Percentiles rank a stretch among this genome's conserved stretches.
phyloP scores from a whole-genome alignment of 1,284 basidiomycete species.

The Fistulina hepatica region DNA sequence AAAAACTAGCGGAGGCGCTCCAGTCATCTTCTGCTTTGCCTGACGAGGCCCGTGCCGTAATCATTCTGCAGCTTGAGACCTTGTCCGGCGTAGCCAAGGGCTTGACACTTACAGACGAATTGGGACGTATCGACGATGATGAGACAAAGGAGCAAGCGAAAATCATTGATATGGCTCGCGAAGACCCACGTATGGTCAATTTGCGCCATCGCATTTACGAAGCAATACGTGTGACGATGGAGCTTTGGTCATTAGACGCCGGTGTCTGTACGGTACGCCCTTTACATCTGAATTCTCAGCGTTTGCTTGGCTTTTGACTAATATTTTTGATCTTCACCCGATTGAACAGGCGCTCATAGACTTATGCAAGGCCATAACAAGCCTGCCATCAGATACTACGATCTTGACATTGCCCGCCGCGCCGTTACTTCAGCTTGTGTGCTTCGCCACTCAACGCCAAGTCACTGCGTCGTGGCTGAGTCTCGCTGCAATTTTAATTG shows the following conservation, averaged over 20 bases:
- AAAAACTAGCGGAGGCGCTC: conserved; percentile 53
- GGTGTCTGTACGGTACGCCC: conserved; percentile 61
- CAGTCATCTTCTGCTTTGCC: conserved; percentile 38
- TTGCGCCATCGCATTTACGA: conserved; percentile 55
- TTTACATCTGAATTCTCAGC: conserved; percentile 2
- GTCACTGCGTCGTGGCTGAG: conserved; percentile 78
- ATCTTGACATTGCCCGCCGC: conserved; percentile 69
- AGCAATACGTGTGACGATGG: conserved; percentile 49
- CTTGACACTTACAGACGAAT: conserved; percentile 59
- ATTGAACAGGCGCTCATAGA: conserved; percentile 56
- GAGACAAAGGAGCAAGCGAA: conserved; percentile 38
- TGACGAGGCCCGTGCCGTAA: conserved; percentile 51
- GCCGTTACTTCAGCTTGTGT: conserved; percentile 71
- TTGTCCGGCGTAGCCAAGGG: conserved; percentile 78
- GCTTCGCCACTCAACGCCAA: conserved; percentile 59
- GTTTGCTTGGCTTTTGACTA: too few species aligned
- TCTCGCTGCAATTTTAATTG: conserved; percentile 65
- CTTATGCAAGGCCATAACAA: conserved; percentile 72
- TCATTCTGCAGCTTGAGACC: conserved; percentile 63
- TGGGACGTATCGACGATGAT: conserved; percentile 49
- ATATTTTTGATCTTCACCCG: conserved; percentile 4
- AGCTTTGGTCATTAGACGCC: conserved; percentile 60
- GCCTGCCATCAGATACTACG: conserved; percentile 60
- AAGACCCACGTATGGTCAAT: conserved; percentile 50
- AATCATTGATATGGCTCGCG: conserved; percentile 42